phyloP scores from a whole-genome alignment of 768 basidiomycete species.

The Gloeophyllum trabeum region DNA sequence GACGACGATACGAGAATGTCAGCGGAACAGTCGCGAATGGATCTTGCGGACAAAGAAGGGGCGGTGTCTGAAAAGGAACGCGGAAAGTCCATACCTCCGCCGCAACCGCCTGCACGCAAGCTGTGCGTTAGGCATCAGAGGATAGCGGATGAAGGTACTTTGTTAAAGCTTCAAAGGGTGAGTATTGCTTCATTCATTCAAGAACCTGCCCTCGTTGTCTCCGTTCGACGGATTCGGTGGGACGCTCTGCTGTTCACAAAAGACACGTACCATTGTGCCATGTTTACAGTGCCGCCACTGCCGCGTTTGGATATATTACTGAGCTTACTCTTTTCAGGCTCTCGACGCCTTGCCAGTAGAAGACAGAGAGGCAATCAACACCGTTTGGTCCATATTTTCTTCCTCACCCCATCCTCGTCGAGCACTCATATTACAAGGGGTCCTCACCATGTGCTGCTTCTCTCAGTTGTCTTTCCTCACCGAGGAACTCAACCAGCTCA shows the following conservation, averaged over 20 bases:
- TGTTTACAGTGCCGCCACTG: neutral
- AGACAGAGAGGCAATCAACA: slow-evolving; percentile 81
- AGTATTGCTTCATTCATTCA: slow-evolving; percentile 20
- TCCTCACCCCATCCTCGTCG: slow-evolving; percentile 86
- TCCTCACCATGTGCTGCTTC: slow-evolving; percentile 99
- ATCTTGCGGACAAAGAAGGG: slow-evolving; percentile 7
- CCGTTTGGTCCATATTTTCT: slow-evolving; percentile 95
- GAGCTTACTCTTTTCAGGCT: slow-evolving; percentile 37
- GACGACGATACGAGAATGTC: neutral
- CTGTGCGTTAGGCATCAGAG: slow-evolving; percentile 90
- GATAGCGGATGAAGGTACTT: slow-evolving; percentile 94
- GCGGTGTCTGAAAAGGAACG: slow-evolving; percentile 3
- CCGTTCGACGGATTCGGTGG: no score
- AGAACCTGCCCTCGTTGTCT: no score
- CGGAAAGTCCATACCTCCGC: slow-evolving; percentile 12
- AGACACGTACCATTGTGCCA: neutral
- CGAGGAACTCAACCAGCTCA: slow-evolving; percentile 83
- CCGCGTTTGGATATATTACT: neutral
- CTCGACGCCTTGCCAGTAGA: slow-evolving; percentile 79
- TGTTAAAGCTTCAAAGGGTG: slow-evolving; percentile 84
- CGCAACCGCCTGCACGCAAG: slow-evolving; percentile 46
- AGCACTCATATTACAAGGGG: slow-evolving; percentile 89
- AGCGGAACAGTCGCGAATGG: neutral
- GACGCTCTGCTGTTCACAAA: neutral
- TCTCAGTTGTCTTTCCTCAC: slow-evolving; percentile 94